Percentiles rank a stretch among this genome's conserved stretches.
These are phyloP conservation scores for Elsinoe perseae DNA, from an alignment of 2,329 filamentous ascomycete genomes.

Conservation along the genomic window DNA sequence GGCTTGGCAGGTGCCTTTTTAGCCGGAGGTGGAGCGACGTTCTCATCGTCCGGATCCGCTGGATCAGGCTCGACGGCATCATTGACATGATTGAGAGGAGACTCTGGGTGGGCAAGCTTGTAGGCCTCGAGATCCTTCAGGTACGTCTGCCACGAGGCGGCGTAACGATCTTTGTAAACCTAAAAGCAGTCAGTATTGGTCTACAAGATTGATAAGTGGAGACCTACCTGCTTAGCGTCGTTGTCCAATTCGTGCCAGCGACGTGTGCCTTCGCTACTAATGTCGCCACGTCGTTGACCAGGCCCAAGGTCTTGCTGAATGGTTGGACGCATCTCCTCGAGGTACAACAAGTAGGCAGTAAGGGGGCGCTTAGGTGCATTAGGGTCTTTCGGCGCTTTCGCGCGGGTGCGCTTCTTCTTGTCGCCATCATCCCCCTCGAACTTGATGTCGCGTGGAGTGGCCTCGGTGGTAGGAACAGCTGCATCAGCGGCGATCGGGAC, in stretches of 20 bases:
- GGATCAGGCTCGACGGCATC: slow-evolving; percentile 27
- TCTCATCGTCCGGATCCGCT: slow-evolving; percentile 32
- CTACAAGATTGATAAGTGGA: too few species aligned
- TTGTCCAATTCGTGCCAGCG: slow-evolving; percentile 75
- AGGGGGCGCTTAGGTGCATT: slow-evolving; percentile 91
- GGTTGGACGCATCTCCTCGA: slow-evolving; percentile 75
- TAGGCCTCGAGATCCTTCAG: slow-evolving; percentile 50
- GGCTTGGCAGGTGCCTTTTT: slow-evolving; percentile 25
- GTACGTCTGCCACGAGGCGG: slow-evolving; percentile 49
- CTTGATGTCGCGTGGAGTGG: slow-evolving; percentile 3
- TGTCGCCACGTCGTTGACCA: slow-evolving; percentile 60
- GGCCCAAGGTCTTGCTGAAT: slow-evolving; percentile 61
- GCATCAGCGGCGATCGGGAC: not conserved
- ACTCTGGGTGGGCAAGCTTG: slow-evolving; percentile 41
- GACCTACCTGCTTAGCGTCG: slow-evolving; percentile 58
- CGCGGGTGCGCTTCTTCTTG: slow-evolving; percentile 28
- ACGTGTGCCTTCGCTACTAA: slow-evolving; percentile 78
- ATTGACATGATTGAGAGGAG: slow-evolving; percentile 35
- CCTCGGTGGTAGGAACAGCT: not conserved
- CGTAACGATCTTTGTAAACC: slow-evolving; percentile 52
- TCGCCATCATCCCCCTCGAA: slow-evolving; percentile 21
- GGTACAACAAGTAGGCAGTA: slow-evolving; percentile 92
- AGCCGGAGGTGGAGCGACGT: slow-evolving; percentile 12
- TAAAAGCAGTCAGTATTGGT: slow-evolving; percentile 23
- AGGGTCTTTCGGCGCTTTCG: slow-evolving; percentile 58